phyloP scores from a whole-genome alignment of 1,284 basidiomycete species.

The Neolentinus lepideus region DNA sequence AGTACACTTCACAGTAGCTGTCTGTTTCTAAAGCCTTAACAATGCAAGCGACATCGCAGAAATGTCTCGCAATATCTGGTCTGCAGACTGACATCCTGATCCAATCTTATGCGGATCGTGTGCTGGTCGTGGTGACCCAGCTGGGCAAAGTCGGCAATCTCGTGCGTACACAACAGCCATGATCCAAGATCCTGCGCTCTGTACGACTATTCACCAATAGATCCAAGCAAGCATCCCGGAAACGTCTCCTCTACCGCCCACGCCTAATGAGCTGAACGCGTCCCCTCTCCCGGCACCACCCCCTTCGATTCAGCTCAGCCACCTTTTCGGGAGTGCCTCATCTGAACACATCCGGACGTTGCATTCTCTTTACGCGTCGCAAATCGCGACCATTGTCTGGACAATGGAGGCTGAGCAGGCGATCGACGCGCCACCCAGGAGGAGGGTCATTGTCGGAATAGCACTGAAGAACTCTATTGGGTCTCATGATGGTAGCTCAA shows the following conservation, averaged over 20 bases:
- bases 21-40: neutral
- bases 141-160: slow-evolving; percentile 82
- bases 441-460: slow-evolving; percentile 62
- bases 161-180: slow-evolving; percentile 37
- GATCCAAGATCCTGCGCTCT: neutral
- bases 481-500: slow-evolving; percentile 21
- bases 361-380: slow-evolving; percentile 77
- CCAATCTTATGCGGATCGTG: slow-evolving; percentile 73
- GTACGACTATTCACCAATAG: slow-evolving; percentile 28
- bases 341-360: slow-evolving; percentile 60
- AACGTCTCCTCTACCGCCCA: slow-evolving; percentile 49
- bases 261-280: slow-evolving; percentile 26
- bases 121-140: slow-evolving; percentile 81
- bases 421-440: slow-evolving; percentile 30
- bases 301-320: slow-evolving; percentile 65
- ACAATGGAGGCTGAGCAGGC: slow-evolving; percentile 34
- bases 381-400: slow-evolving; percentile 85
- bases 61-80: slow-evolving; percentile 41
- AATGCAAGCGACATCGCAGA: slow-evolving; percentile 19
- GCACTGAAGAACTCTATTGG: slow-evolving; percentile 42
- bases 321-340: slow-evolving; percentile 69
- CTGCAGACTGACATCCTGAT: slow-evolving; percentile 67
- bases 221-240: slow-evolving; percentile 77
- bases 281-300: slow-evolving; percentile 58
- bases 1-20: neutral